Evolutionary conservation across 371 early-diverging fungal genomes (phyloP), one percentile per base, ranked within the genome.

Genomic region (Blyttiomyces sp.): DNA sequence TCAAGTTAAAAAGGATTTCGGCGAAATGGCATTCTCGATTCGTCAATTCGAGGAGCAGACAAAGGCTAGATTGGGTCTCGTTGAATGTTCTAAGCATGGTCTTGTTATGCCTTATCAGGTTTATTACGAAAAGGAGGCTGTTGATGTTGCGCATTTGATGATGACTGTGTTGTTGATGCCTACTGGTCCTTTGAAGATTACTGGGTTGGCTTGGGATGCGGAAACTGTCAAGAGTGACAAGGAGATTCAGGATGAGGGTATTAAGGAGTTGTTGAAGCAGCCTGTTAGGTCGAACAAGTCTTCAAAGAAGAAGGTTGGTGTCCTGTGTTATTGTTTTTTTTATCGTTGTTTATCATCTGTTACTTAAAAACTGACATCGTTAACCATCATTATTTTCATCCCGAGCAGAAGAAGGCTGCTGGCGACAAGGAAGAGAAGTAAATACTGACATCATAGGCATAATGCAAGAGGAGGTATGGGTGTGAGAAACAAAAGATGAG

Each of bases 101-200:
- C 80, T 95, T 16, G 77, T 93, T 50, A 84, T 79, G 36, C 85
- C 93, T 17, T 88, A 87, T 65, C 80, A 84, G 32, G 88, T 95
- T 30, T 73, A 85, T 71, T 66, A 86, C 80, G 88, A 89, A 72
- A 81, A 86, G 77, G 62, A 81, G 43, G 89, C 84, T 26, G 92
- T 84, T 61, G 59, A 80, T 30, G 87, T 91, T 31, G 93, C 92
- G 28, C 94, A 94, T 72, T 87, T 90, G 73, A 88, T 90, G 77
- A 82, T 89, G 63, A 94, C 96, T 1, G 90, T 88, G 30, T 75
- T 95, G 55, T 75, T 94, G 33, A 77, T 86, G 49, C 79, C 90
- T 32, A 83, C 76, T 49, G 95, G 75, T 0, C 79, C 75, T 17
- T 34, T 75, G 31, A 72, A 72, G 71, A 71, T 75, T 43, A 73